Conservation (phyloP, 768 basidiomycete species). For the Lactarius psammicola region DNA sequence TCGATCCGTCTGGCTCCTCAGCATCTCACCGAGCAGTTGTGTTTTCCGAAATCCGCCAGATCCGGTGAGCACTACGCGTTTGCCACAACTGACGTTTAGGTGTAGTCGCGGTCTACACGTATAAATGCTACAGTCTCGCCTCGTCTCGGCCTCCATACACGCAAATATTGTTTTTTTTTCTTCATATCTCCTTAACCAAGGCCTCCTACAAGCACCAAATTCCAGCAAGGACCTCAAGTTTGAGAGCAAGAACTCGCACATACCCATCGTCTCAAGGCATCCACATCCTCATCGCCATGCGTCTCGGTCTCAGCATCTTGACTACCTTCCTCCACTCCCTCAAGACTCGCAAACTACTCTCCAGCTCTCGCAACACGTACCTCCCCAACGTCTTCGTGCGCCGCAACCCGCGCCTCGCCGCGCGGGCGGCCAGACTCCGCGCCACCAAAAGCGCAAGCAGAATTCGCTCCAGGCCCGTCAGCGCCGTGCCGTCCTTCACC, state of each 20-base stretch:
- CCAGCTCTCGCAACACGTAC: slow-evolving; percentile 8
- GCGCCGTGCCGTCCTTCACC: background rate
- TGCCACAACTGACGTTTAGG: background rate
- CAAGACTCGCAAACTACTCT: slow-evolving; percentile 11
- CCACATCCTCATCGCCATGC: slow-evolving; percentile 2
- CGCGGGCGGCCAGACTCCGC: slow-evolving; percentile 16
- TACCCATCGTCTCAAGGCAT: background rate
- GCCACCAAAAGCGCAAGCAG: slow-evolving; percentile 8
- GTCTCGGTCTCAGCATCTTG: slow-evolving; percentile 9
- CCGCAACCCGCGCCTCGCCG: slow-evolving; percentile 12
- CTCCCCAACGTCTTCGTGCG: slow-evolving; percentile 20
- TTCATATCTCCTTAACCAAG: background rate
- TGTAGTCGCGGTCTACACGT: background rate
- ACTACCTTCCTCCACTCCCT: slow-evolving; percentile 10
- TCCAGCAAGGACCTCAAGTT: background rate
- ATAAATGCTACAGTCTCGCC: background rate
- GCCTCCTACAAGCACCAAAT: background rate
- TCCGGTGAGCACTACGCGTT: background rate
- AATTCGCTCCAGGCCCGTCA: background rate
- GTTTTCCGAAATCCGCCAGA: background rate
- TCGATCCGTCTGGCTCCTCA: background rate
- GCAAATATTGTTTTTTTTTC: background rate
- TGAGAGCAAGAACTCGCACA: background rate
- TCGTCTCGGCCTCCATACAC: background rate
- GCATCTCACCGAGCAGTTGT: background rate